phyloP scores from a whole-genome alignment of 768 basidiomycete species.

The Boletus barrowsii region DNA sequence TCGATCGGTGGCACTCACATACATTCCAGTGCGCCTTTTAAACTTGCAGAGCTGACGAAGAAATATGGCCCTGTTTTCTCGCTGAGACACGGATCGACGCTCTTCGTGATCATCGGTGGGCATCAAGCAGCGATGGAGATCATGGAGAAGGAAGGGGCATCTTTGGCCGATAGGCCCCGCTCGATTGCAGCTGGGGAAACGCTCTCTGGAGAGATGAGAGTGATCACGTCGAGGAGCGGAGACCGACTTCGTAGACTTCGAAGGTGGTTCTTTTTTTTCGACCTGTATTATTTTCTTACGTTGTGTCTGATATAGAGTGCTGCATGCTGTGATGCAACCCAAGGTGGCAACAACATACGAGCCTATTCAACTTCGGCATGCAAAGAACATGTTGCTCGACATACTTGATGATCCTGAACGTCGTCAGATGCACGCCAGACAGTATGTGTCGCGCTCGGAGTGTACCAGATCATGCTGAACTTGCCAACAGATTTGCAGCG shows the following conservation, averaged over 20 bases:
- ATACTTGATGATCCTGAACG: conserved; percentile 1
- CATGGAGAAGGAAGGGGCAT: conserved; percentile 37
- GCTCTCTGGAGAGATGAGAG: conserved; percentile 33
- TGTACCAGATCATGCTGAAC: background rate
- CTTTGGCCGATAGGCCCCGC: conserved; percentile 36
- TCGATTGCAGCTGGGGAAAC: conserved; percentile 34
- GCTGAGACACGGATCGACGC: background rate
- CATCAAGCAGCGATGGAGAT: conserved; percentile 36
- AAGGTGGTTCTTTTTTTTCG: conserved; percentile 6
- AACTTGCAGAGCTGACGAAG: background rate
- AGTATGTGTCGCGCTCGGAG: background rate
- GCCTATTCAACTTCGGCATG: background rate
- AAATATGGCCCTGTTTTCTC: background rate
- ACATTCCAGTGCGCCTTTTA: background rate
- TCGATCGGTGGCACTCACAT: too few species aligned
- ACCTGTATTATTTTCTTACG: background rate
- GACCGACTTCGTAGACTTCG: conserved; percentile 32
- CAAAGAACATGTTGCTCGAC: conserved; percentile 1
- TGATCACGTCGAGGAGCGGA: conserved; percentile 25
- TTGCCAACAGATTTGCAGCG: conserved; percentile 1
- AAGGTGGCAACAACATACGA: conserved; percentile 1
- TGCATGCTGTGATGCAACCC: background rate
- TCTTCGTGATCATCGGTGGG: background rate
- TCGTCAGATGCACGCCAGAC: background rate
- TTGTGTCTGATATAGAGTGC: background rate